Percentiles rank a stretch among this genome's conserved stretches.
These are phyloP conservation scores for Melanogaster broomeanus DNA, from an alignment of 768 basidiomycete species.

Conservation along the genomic window DNA sequence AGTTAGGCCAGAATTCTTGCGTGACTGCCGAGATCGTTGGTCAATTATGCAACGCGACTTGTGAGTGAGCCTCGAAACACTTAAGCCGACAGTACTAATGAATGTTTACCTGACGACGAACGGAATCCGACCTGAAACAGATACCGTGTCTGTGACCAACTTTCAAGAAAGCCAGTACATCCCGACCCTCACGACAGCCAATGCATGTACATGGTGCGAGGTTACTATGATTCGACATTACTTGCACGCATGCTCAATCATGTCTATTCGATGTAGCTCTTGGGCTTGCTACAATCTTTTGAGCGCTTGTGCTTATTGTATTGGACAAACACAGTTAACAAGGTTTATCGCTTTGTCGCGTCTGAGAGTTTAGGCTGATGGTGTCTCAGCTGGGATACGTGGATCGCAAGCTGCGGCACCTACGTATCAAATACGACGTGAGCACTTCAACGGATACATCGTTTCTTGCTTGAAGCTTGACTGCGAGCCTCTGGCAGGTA, in stretches of 20 bases:
- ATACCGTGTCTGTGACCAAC: slow-evolving; percentile 9
- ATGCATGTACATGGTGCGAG: slow-evolving; percentile 26
- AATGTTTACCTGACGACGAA: background rate
- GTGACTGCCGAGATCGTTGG: slow-evolving; percentile 17
- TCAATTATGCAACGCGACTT: slow-evolving; percentile 13
- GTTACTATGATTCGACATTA: background rate
- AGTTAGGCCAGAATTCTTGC: slow-evolving; percentile 13
- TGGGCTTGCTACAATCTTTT: slow-evolving; percentile 33
- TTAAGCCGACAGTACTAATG: background rate
- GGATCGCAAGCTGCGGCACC: slow-evolving; percentile 16
- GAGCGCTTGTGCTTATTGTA: slow-evolving; percentile 26
- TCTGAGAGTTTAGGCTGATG: slow-evolving; percentile 1
- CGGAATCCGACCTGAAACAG: slow-evolving; percentile 1
- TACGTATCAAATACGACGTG: slow-evolving; percentile 20
- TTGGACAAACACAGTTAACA: slow-evolving; percentile 5
- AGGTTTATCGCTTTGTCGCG: slow-evolving; percentile 11
- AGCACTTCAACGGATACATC: background rate
- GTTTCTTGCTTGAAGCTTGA: background rate
- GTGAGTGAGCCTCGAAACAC: slow-evolving; percentile 9
- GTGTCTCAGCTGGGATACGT: slow-evolving; percentile 20
- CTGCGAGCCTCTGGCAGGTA: slow-evolving; percentile 14
- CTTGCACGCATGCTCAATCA: background rate
- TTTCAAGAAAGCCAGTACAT: slow-evolving; percentile 21
- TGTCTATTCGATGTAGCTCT: slow-evolving; percentile 10
- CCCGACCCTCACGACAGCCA: slow-evolving; percentile 16